Evolutionary conservation across 23 red algal species (phyloP), one percentile per base, ranked within the genome.

Genomic region (Gracilaria vermiculophylla): DNA sequence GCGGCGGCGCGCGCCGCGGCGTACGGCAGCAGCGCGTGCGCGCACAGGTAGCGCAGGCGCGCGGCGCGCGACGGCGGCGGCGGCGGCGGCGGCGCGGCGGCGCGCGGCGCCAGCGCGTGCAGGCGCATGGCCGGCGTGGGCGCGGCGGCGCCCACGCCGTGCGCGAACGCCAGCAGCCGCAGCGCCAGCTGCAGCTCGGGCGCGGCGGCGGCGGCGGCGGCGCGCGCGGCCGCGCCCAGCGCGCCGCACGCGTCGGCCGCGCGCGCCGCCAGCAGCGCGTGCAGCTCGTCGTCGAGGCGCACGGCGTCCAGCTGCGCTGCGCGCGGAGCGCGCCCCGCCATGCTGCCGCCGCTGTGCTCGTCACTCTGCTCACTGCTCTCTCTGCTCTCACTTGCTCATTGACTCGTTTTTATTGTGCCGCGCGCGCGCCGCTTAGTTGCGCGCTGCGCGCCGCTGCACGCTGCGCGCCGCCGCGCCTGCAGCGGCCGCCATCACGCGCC

Each of bases 291-390:
- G 48, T 87, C 83, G 47, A 87, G 83, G 31, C 83, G 83, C 32
- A 55, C 29, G 16, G 83, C 83, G 47, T 87, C 83, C 67, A 87
- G 53, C 76, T 87, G 83, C 56, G n/a, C 40, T 14, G 76, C 83
- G 23, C 83, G 43, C 23, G 55, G 2, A 2, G 19, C 25, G 55
- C 55, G 16, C 11, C 10, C 55, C 3, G 25, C 14, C 25, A 24
- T 1, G 55, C 29, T 10, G 21, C 55, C 1, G 29, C 10, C 52
- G 45, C 9, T n/a, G 21, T n/a, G 13, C 51, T 14, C 2, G 51
- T n/a, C 3, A n/a, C n/a, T n/a, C n/a, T n/a, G n/a, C n/a, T n/a
- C n/a, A n/a, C n/a, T n/a, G n/a, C n/a, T n/a, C n/a, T n/a, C n/a
- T n/a, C 43, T 47, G 43, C 5, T 47, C 6, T 47, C 43, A 47